phyloP scores from a whole-genome alignment of 441 rosid species.

The Rhodomyrtus psidioides region DNA sequence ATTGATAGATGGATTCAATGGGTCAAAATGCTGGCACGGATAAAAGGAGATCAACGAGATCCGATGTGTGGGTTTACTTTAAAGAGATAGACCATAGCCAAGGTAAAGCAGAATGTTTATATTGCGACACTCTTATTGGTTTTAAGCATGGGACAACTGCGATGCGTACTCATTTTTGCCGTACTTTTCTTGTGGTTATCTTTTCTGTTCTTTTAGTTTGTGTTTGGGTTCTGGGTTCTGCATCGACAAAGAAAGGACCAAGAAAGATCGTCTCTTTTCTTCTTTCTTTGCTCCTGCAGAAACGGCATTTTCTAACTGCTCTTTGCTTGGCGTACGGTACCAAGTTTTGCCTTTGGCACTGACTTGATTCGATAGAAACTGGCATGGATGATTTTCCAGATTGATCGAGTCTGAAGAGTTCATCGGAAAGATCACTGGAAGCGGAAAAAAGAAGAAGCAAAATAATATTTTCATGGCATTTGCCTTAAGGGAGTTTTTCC shows the following conservation, averaged over 20 bases:
- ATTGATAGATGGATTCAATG: no score
- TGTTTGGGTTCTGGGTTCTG: background rate
- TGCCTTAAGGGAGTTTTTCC: background rate
- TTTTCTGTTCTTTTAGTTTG: no score
- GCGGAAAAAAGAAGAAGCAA: background rate
- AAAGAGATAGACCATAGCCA: no score
- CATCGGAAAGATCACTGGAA: background rate
- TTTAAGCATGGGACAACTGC: no score
- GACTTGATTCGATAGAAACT: background rate
- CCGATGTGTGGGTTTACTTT: no score
- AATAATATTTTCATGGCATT: fast-evolving
- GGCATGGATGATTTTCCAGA: background rate
- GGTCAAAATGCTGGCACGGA: no score
- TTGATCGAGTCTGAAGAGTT: background rate
- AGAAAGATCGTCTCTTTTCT: background rate
- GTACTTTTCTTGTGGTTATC: no score
- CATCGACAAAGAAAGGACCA: background rate
- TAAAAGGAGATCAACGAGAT: no score
- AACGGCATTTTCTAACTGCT: background rate
- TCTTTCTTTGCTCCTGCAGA: background rate
- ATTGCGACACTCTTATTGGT: no score
- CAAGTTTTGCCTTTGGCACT: background rate
- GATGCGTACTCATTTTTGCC: no score
- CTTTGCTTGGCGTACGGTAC: background rate
- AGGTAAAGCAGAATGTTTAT: no score